Conservation (phyloP, 169 alveolate species). For the Cryptosporidium bovis region DNA sequence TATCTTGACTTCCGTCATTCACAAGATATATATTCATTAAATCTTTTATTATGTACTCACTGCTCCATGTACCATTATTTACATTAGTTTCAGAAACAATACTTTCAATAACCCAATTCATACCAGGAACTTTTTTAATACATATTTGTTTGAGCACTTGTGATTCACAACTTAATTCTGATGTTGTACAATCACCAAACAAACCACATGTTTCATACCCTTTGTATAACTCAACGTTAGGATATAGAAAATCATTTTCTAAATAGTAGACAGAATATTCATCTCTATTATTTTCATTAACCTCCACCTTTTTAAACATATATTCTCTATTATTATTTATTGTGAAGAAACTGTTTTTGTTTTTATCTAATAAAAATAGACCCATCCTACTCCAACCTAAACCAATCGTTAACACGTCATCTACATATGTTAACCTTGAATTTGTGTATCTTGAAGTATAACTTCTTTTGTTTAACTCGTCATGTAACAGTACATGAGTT, state of each 20-base stretch:
- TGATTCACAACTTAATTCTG: slow-evolving; percentile 7
- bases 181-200: slow-evolving; percentile 13
- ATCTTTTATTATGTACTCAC: neutral
- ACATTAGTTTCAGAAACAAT: slow-evolving; percentile 16
- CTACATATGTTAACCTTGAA: slow-evolving; percentile 5
- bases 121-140: neutral
- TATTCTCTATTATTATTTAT: neutral
- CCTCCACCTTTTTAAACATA: neutral
- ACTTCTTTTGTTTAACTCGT: neutral
- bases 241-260: slow-evolving; percentile 7
- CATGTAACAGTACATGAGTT: neutral
- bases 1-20: neutral
- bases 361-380: slow-evolving; percentile 10
- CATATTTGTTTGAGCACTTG: slow-evolving; percentile 46
- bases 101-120: slow-evolving; percentile 12
- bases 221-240: neutral
- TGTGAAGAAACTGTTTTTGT: neutral
- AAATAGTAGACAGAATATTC: neutral
- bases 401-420: neutral
- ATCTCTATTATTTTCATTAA: neutral
- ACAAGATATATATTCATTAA: slow-evolving; percentile 23
- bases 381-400: slow-evolving; percentile 56
- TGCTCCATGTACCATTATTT: slow-evolving; percentile 61
- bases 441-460: slow-evolving; percentile 62
- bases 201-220: slow-evolving; percentile 53